Percentiles rank a stretch among this genome's conserved stretches.
Conservation (phyloP, 257 asterid genomes). For the Leonotis leonurus region DNA sequence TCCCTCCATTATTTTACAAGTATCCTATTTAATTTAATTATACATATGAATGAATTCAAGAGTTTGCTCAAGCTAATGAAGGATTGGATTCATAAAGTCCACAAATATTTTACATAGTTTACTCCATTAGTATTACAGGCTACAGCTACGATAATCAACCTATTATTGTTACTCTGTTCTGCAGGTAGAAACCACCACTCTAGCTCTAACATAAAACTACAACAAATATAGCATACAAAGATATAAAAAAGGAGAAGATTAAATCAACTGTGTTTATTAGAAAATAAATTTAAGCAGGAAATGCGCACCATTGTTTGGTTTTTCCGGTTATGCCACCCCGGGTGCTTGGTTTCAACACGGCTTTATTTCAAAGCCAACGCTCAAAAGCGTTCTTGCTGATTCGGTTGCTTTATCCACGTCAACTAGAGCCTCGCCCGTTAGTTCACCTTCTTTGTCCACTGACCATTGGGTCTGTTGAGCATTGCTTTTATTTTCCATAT, state of each 20-base stretch:
- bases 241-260: neutral
- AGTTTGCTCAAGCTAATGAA: conserved; percentile 6
- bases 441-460: conserved; percentile 49
- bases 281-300: conserved; percentile 12
- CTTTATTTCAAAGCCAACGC: conserved; percentile 74
- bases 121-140: conserved; percentile 17
- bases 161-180: conserved; percentile 18
- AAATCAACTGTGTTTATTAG: conserved; percentile 10
- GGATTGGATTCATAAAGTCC: conserved; percentile 10
- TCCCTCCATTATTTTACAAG: too few relatives aligned
- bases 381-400: conserved; percentile 54
- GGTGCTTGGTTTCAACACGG: conserved; percentile 45
- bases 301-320: conserved; percentile 6
- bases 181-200: conserved; percentile 14
- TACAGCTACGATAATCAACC: conserved; percentile 27
- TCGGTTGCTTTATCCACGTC: conserved; percentile 39
- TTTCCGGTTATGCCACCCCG: neutral
- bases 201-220: conserved; percentile 17
- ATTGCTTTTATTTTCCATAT: conserved; percentile 25
- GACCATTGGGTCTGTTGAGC: conserved; percentile 51
- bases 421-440: conserved; percentile 39
- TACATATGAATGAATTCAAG: neutral
- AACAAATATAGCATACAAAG: conserved; percentile 18
- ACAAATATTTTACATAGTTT: conserved; percentile 21
- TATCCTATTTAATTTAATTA: too few relatives aligned